Percentiles rank a stretch among this genome's conserved stretches.
phyloP scores from a whole-genome alignment of 352 stramenopile genomes.

The Globisporangium cederbergense region DNA sequence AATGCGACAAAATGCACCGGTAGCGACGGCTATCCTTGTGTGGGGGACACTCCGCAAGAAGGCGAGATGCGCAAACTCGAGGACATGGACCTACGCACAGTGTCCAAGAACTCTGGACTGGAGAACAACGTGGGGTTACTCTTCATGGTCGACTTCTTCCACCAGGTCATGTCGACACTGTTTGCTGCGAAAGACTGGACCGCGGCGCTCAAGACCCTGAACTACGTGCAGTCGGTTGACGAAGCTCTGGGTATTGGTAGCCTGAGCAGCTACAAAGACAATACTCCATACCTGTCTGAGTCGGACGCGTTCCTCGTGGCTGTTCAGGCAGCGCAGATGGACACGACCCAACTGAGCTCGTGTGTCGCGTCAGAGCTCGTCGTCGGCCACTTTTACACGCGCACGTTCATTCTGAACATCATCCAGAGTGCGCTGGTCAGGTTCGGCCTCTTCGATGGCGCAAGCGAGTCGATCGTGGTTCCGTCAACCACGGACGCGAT shows the following conservation, averaged over 20 bases:
- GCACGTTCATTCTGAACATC: constrained; percentile 28
- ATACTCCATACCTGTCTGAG: constrained; percentile 24
- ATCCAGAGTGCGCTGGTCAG: constrained; percentile 23
- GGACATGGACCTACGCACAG: constrained; percentile 26
- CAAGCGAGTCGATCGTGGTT: constrained; percentile 14
- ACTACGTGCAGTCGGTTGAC: constrained; percentile 24
- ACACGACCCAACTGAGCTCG: constrained; percentile 28
- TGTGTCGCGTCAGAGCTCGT: constrained; percentile 38
- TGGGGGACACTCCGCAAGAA: constrained; percentile 14
- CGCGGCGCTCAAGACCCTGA: constrained; percentile 25
- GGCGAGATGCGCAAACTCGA: constrained; percentile 16
- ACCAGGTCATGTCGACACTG: constrained; percentile 30
- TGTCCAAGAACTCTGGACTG: constrained; percentile 24
- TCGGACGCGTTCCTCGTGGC: constrained; percentile 36
- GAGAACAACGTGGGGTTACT: constrained; percentile 41
- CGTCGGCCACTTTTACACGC: constrained; percentile 37
- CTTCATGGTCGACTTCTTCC: constrained; percentile 41
- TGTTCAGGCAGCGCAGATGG: constrained; percentile 27
- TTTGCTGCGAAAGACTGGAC: constrained; percentile 33
- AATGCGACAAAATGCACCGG: constrained; percentile 22
- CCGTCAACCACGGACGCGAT: constrained; percentile 19
- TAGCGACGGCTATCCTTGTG: constrained; percentile 31
- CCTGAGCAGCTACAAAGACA: constrained; percentile 24
- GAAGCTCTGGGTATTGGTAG: constrained; percentile 20
- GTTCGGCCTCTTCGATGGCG: constrained; percentile 14